Evolutionary conservation across 83 land plant species (phyloP).

Genomic region (Thuja plicata): DNA sequence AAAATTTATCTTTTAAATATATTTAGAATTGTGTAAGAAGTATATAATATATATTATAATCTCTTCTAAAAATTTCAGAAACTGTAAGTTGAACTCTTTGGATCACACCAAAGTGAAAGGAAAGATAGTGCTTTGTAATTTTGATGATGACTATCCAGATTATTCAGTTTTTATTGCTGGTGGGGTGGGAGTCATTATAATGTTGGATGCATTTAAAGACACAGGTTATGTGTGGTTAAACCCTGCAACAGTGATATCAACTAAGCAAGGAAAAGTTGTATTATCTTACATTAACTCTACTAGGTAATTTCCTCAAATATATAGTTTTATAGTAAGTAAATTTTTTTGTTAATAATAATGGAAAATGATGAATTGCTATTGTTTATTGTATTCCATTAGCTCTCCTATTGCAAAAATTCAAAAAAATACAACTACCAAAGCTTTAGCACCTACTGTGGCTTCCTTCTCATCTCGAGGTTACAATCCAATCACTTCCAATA

Average conservation of each 20-base stretch:
- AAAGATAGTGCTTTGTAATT: not conserved
- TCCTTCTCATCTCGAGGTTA: constrained; percentile 1
- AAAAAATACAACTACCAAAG: not conserved
- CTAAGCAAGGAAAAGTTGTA: not conserved
- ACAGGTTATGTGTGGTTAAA: not conserved
- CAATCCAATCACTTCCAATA: not conserved
- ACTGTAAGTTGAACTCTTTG: not conserved
- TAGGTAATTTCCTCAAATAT: not conserved
- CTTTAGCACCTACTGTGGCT: not conserved
- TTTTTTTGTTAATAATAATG: not conserved
- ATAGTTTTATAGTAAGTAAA: not conserved
- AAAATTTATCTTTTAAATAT: no score
- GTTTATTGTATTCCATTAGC: not conserved
- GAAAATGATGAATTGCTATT: not conserved
- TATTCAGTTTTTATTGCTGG: not conserved
- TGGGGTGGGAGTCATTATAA: not conserved
- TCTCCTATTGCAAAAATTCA: not conserved
- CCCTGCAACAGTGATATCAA: not conserved
- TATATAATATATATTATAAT: not conserved
- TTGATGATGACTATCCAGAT: not conserved
- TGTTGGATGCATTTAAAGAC: not conserved
- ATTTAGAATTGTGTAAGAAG: not conserved
- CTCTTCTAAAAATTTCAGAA: not conserved
- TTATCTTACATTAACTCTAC: not conserved
- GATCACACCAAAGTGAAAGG: not conserved